Evolutionary conservation across 257 asterid genomes (phyloP).

Genomic region (Cynanchum wilfordii): DNA sequence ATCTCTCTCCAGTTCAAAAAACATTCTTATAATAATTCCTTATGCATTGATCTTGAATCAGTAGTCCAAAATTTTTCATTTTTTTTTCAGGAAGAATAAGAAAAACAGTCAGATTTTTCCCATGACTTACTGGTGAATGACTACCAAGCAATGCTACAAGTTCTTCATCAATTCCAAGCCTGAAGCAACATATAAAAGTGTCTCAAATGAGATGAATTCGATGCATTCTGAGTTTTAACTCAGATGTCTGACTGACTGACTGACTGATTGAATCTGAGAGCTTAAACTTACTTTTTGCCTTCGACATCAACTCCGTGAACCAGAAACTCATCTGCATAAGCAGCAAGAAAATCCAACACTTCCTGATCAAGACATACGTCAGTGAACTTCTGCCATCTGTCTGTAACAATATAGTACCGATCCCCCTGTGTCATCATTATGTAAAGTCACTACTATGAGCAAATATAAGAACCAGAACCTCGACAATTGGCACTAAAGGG

Average conservation of each 20-base stretch:
- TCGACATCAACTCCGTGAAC: conserved; percentile 99
- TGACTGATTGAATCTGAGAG: neutral
- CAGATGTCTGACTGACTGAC: neutral
- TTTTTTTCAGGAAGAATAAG: neutral
- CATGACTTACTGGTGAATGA: conserved; percentile 58
- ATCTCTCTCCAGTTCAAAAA: neutral
- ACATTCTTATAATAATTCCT: neutral
- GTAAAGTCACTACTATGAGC: conserved; percentile 18
- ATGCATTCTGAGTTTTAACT: neutral
- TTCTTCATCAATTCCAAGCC: conserved; percentile 96
- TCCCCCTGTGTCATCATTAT: conserved; percentile 44
- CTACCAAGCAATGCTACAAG: conserved; percentile 83
- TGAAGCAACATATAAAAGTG: conserved; percentile 22
- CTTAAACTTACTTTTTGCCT: conserved; percentile 72
- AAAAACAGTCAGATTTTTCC: neutral
- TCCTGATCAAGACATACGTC: conserved; percentile 68
- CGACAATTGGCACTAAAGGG: neutral
- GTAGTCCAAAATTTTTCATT: neutral
- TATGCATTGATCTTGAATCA: neutral
- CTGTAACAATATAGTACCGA: conserved; percentile 80
- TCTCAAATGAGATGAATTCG: neutral
- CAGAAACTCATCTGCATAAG: conserved; percentile 82
- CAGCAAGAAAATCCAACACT: conserved; percentile 61
- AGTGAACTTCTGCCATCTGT: conserved; percentile 96
- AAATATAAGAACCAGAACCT: neutral